Percentiles rank a stretch among this genome's conserved stretches.
Conservation (phyloP, 306 rosid species). For the Pueraria montana region DNA sequence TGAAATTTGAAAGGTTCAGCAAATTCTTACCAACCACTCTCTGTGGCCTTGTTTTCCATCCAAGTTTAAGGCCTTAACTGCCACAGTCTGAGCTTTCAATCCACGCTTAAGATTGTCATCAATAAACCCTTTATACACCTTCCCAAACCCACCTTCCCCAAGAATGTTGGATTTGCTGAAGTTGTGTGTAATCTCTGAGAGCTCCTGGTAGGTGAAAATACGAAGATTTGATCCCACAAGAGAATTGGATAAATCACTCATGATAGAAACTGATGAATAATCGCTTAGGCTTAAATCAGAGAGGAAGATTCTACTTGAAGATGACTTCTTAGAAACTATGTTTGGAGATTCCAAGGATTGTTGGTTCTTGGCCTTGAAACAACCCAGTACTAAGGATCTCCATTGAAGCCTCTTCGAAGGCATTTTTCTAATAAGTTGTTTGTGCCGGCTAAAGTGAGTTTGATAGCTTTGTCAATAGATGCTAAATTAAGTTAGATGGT, state of each 20-base stretch:
- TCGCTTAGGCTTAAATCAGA: slow-evolving; percentile 81
- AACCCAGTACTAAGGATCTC: slow-evolving; percentile 59
- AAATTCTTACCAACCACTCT: slow-evolving; percentile 89
- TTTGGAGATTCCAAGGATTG: slow-evolving; percentile 45
- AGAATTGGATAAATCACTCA: slow-evolving; percentile 85
- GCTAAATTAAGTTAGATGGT: slow-evolving; percentile 39
- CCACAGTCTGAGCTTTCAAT: slow-evolving; percentile 70
- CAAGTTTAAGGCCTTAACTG: slow-evolving; percentile 84
- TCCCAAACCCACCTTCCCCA: slow-evolving; percentile 97
- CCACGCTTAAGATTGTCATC: slow-evolving; percentile 70
- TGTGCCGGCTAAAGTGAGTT: slow-evolving; percentile 28
- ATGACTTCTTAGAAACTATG: slow-evolving; percentile 48
- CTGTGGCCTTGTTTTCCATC: slow-evolving; percentile 94
- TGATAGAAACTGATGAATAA: slow-evolving; percentile 67
- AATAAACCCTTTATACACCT: slow-evolving; percentile 86
- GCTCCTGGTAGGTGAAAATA: slow-evolving; percentile 76
- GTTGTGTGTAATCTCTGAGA: slow-evolving; percentile 64
- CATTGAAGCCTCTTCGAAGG: slow-evolving; percentile 53
- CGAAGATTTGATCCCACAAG: slow-evolving; percentile 82
- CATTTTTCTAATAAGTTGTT: slow-evolving; percentile 48
- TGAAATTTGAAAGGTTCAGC: not conserved
- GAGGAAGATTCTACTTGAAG: slow-evolving; percentile 69
- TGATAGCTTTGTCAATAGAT: slow-evolving; percentile 39
- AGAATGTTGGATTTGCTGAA: slow-evolving; percentile 68
- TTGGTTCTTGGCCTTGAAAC: slow-evolving; percentile 56